Conservation (phyloP, 768 basidiomycete species). For the Phanerodontia chrysosporium region DNA sequence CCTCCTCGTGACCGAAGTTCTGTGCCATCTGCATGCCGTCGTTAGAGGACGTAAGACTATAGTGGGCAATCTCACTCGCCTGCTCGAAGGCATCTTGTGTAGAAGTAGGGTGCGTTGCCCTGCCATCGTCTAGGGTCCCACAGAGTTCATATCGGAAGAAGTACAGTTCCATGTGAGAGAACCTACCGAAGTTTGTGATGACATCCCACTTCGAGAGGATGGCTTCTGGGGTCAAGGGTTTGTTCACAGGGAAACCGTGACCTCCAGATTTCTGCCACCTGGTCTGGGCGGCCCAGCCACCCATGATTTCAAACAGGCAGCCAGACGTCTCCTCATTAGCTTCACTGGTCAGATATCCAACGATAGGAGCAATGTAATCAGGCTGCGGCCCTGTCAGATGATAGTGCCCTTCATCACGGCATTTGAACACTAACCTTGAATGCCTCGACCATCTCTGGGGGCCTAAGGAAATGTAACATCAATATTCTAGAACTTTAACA, state of each 20-base stretch:
- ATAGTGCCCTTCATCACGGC: neutral
- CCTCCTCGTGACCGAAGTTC: slow-evolving; percentile 49
- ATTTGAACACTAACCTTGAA: slow-evolving; percentile 57
- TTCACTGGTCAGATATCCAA: slow-evolving; percentile 84
- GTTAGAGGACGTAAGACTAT: neutral
- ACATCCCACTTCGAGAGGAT: slow-evolving; percentile 73
- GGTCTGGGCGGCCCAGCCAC: slow-evolving; percentile 89
- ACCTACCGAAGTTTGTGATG: slow-evolving; percentile 81
- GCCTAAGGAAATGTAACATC: slow-evolving; percentile 35
- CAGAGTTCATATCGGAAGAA: slow-evolving; percentile 2
- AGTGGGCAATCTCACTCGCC: slow-evolving; percentile 30
- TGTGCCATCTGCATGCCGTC: slow-evolving; percentile 39
- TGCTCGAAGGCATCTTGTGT: slow-evolving; percentile 75
- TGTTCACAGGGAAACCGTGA: slow-evolving; percentile 79
- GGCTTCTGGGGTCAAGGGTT: slow-evolving; percentile 74
- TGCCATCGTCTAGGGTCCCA: slow-evolving; percentile 57
- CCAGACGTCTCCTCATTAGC: slow-evolving; percentile 74
- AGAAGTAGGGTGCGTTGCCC: slow-evolving; percentile 76
- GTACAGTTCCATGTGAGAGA: neutral
- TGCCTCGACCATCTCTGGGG: slow-evolving; percentile 82
- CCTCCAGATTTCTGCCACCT: slow-evolving; percentile 93
- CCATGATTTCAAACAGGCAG: slow-evolving; percentile 78
- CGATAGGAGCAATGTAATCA: slow-evolving; percentile 88
- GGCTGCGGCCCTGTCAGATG: slow-evolving; percentile 45
- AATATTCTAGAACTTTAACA: neutral